Percentiles rank a stretch among this genome's conserved stretches.
phyloP scores from a whole-genome alignment of 2,329 filamentous ascomycete species.

The Fusarium vanettenii region DNA sequence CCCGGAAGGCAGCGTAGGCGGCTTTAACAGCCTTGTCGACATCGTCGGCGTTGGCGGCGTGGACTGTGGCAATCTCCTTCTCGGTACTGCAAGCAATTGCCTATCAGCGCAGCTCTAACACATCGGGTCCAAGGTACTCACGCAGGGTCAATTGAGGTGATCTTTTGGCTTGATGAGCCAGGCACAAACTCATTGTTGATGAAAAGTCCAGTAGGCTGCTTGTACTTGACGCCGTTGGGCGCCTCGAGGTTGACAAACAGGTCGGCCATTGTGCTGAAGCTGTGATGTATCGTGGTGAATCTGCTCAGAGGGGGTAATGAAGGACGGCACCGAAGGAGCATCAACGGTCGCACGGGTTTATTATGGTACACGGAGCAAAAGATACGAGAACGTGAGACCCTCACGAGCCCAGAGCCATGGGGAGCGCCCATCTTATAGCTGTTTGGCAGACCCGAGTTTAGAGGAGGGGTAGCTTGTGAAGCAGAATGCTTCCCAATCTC shows the following conservation, averaged over 20 bases:
- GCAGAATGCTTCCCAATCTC: background rate
- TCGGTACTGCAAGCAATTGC: conserved; percentile 37
- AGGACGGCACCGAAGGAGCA: conserved; percentile 20
- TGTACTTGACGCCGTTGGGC: conserved; percentile 81
- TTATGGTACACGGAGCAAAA: conserved; percentile 7
- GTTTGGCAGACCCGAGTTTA: conserved; percentile 18
- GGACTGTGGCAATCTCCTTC: conserved; percentile 44
- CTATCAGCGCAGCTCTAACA: background rate
- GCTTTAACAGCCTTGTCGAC: conserved; percentile 46
- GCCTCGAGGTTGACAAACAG: conserved; percentile 72
- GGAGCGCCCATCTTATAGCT: conserved; percentile 36
- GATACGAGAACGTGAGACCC: conserved; percentile 3
- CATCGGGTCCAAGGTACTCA: conserved; percentile 13
- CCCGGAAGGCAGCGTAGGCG: conserved; percentile 75
- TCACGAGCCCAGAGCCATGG: conserved; percentile 5
- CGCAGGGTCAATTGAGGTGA: conserved; percentile 47
- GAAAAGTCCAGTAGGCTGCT: conserved; percentile 80
- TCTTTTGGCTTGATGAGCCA: conserved; percentile 39
- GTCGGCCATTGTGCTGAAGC: conserved; percentile 38
- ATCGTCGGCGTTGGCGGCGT: conserved; percentile 44
- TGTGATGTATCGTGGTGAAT: conserved; percentile 18
- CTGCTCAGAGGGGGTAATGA: conserved; percentile 13
- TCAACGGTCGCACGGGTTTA: conserved; percentile 1
- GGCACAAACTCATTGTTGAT: conserved; percentile 87
- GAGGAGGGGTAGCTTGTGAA: conserved; percentile 27